Conservation (phyloP, 371 early-diverging fungal species). For the Mucor circinelloides region DNA sequence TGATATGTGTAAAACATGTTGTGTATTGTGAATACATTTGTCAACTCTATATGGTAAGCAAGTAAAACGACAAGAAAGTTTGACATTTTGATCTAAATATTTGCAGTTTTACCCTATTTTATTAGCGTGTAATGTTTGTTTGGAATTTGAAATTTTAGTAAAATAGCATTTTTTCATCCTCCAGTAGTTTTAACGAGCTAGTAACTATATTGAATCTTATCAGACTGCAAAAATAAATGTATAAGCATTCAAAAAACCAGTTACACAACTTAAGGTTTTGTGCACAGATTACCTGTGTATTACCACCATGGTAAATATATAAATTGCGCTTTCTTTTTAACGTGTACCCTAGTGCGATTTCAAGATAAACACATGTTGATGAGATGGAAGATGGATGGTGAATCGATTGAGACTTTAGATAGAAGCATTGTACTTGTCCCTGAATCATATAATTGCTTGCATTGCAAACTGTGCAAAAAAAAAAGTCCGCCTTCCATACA, state of each 20-base stretch:
- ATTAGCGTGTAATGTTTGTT: background rate
- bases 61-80: background rate
- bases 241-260: background rate
- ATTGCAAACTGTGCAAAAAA: background rate
- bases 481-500: background rate
- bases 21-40: slow-evolving; percentile 1
- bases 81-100: background rate
- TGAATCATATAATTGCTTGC: background rate
- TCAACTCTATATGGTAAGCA: background rate
- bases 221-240: background rate
- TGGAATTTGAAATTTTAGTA: background rate
- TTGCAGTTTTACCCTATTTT: background rate
- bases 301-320: background rate
- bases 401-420: background rate
- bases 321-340: background rate
- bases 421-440: background rate
- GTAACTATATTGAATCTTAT: background rate
- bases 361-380: background rate
- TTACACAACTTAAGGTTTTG: background rate
- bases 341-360: background rate
- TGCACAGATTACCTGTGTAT: background rate
- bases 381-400: background rate
- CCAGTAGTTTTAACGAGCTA: background rate
- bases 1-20: background rate
- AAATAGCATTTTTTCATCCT: background rate